phyloP scores from a whole-genome alignment of 208 protist species.

The Borovskyia barvae region DNA sequence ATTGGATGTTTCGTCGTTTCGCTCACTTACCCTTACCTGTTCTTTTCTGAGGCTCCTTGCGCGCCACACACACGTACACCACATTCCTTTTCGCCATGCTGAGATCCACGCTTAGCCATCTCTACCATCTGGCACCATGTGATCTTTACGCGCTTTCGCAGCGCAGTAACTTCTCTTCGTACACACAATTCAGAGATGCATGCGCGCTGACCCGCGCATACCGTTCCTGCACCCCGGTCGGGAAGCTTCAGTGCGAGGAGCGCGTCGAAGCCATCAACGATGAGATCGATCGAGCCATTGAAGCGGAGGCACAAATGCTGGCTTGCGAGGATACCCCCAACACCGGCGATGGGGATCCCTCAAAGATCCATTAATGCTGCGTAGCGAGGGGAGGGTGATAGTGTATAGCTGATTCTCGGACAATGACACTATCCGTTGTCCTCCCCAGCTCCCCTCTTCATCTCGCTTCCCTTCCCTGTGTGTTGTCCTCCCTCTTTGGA shows the following conservation, averaged over 20 bases:
- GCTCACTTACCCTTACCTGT: too few relatives aligned
- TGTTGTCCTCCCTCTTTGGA: constrained; percentile 2
- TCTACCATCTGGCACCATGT: too few relatives aligned
- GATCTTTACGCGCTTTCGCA: constrained; percentile 50
- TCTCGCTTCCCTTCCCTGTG: constrained; percentile 3
- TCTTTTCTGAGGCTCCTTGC: too few relatives aligned
- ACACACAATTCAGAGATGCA: constrained; percentile 18
- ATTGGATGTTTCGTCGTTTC: too few relatives aligned
- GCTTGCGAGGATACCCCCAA: background rate
- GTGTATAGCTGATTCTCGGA: too few relatives aligned
- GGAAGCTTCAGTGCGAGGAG: constrained; percentile 22
- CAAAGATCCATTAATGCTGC: too few relatives aligned
- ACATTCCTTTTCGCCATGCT: too few relatives aligned
- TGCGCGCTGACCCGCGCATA: constrained; percentile 21
- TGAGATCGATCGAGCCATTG: background rate
- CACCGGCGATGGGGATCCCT: background rate
- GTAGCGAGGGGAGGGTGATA: too few relatives aligned
- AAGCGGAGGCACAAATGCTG: constrained; percentile 10
- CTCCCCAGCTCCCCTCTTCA: constrained; percentile 1
- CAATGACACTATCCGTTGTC: too few relatives aligned
- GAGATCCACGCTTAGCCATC: too few relatives aligned
- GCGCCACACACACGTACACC: too few relatives aligned
- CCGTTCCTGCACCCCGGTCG: constrained; percentile 15
- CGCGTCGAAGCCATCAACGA: constrained; percentile 28
- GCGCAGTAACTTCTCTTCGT: constrained; percentile 20